phyloP scores from a whole-genome alignment of 176 grass and related monocot species.

The Sorghum bicolor region Sorghum_bicolor_NCBIv3 NC_012875.2:60279001-60279500 shows the following conservation, averaged over 20 bases:
- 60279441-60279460: conserved; percentile 64
- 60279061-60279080: background rate
- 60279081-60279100: background rate
- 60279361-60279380: background rate
- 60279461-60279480: conserved; percentile 43
- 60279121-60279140: too few species aligned
- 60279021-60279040: background rate
- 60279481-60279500: background rate
- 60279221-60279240: background rate
- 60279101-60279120: background rate
- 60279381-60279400: conserved; percentile 60
- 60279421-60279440: conserved; percentile 77
- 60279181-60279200: background rate
- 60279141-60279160: too few species aligned
- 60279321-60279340: background rate
- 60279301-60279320: background rate
- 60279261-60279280: too few species aligned
- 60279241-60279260: too few species aligned
- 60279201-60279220: background rate
- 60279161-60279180: background rate
- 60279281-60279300: too few species aligned
- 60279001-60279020: background rate
- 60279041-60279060: background rate
- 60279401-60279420: conserved; percentile 65
- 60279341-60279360: background rate